phyloP scores from a whole-genome alignment of 2,329 filamentous ascomycete genomes.

The Xylaria sp. region DNA sequence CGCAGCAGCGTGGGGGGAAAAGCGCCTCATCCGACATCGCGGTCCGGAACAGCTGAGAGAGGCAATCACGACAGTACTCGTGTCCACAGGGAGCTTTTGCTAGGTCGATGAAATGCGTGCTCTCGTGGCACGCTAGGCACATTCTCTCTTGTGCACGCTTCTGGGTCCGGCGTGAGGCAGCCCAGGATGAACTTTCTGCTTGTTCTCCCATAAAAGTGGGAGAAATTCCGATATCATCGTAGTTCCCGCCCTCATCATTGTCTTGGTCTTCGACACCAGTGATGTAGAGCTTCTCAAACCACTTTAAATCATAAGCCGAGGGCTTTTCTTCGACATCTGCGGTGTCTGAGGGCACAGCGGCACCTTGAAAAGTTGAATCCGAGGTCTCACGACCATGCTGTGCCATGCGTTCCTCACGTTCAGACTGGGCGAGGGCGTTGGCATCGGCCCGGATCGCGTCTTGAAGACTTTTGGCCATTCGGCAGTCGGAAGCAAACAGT shows the following conservation, averaged over 20 bases:
- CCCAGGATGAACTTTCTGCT: slow-evolving; percentile 22
- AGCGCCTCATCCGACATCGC: slow-evolving; percentile 52
- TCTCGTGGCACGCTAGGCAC: slow-evolving; percentile 24
- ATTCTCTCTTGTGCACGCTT: not conserved
- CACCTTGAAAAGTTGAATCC: no score
- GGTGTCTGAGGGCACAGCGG: no score
- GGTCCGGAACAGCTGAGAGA: slow-evolving; percentile 46
- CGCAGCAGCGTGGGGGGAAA: slow-evolving; percentile 60
- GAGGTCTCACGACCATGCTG: no score
- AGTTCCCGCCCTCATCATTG: no score
- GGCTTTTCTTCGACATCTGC: no score
- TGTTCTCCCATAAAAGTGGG: no score
- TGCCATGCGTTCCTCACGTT: slow-evolving; percentile 14
- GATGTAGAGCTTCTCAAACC: no score
- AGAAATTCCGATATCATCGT: no score
- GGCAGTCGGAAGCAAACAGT: slow-evolving; percentile 17
- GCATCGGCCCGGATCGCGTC: slow-evolving; percentile 23
- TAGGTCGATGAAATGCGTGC: slow-evolving; percentile 15
- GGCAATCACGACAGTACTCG: slow-evolving; percentile 54
- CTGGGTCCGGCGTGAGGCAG: slow-evolving; percentile 7
- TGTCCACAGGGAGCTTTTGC: slow-evolving; percentile 38
- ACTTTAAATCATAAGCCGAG: no score
- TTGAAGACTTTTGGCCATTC: slow-evolving; percentile 30
- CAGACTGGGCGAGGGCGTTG: slow-evolving; percentile 12
- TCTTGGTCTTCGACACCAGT: no score